Evolutionary conservation across 192 early-diverging fungal genomes (phyloP).

Genomic region (Gigaspora rosea): DNA sequence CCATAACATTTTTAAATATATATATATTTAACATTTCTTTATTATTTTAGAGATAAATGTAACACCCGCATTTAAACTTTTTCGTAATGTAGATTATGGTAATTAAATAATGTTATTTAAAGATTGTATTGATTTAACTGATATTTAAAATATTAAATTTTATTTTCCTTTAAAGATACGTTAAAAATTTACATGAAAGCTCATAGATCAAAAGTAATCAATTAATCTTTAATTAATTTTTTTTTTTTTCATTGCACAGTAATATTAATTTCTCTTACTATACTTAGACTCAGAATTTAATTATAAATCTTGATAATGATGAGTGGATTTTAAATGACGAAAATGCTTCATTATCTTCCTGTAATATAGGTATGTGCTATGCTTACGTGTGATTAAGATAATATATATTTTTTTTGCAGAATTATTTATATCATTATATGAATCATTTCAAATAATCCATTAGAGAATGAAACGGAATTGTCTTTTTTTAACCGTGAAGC

Average conservation of each 20-base stretch:
- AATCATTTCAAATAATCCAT: conserved; percentile 20
- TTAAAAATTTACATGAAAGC: conserved; percentile 76
- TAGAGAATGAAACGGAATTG: conserved; percentile 84
- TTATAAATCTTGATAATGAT: conserved; percentile 83
- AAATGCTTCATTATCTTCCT: conserved; percentile 50
- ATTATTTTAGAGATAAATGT: conserved; percentile 56
- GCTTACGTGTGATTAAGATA: neutral
- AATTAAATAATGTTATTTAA: conserved; percentile 1
- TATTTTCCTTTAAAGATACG: conserved; percentile 55
- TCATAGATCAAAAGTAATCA: conserved; percentile 68
- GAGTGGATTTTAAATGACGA: conserved; percentile 64
- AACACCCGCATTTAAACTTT: conserved; percentile 67
- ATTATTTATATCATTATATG: conserved; percentile 25
- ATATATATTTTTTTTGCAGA: neutral
- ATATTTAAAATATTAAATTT: neutral
- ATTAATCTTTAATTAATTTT: neutral
- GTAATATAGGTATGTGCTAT: conserved; percentile 58
- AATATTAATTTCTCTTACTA: conserved; percentile 36
- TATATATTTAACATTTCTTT: neutral
- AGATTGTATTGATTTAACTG: neutral
- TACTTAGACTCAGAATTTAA: conserved; percentile 75
- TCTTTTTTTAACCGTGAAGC: conserved; percentile 73
- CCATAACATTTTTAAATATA: neutral
- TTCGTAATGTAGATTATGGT: conserved; percentile 69
- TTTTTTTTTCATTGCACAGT: conserved; percentile 8